Base-by-base conservation (phyloP, 257 asterid genomes). In the Jacaranda mimosifolia region DNA sequence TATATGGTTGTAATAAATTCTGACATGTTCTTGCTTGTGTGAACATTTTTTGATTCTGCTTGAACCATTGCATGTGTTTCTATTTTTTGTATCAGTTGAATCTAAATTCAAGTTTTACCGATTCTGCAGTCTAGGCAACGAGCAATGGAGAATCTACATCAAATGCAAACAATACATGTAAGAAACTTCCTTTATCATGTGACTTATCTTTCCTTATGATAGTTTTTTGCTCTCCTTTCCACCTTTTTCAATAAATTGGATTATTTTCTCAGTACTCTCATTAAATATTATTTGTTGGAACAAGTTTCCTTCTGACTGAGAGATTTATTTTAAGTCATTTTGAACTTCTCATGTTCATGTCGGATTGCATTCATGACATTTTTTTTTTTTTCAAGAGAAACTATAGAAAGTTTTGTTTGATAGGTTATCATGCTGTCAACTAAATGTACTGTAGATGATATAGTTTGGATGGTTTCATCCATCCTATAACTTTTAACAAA, bases 91-190 rank as follows among this genome's bases (percentile, higher is more conserved):
- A 51, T 53, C 69, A 69, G 63, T 46, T 48, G 42, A 57, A 55
- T 76, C 78, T 83, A 8, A 81, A 72, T 81, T 68, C 12, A 63
- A 26, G 38, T 48, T 48, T 32, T 21, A 57, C 40, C 70, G 51
- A 72, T 67, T 74, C 52, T 90, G 85, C 98, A 94, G 98, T 94
- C 98, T 21, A 91, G 98, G 91, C 97, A 89, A 85, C 92, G 96
- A 70, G 98, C 98, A 15, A 79, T 94, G 52, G 96, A 96, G 63
- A 96, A 94, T 81, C 85, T 94, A 64, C 94, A 91, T 71, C 96
- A 89, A 87, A 94, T 90, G 98, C 97, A 94, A 87, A 86, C 92
- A 71, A 90, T 92, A 77, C 91, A 90, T 86, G 98, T 94, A 90
- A 85, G 97, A 73, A 63, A 48, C 66, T 51, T 77, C 68, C 58